Conservation (phyloP, 805 yeast genomes). For the Pichia eremophila region DNA sequence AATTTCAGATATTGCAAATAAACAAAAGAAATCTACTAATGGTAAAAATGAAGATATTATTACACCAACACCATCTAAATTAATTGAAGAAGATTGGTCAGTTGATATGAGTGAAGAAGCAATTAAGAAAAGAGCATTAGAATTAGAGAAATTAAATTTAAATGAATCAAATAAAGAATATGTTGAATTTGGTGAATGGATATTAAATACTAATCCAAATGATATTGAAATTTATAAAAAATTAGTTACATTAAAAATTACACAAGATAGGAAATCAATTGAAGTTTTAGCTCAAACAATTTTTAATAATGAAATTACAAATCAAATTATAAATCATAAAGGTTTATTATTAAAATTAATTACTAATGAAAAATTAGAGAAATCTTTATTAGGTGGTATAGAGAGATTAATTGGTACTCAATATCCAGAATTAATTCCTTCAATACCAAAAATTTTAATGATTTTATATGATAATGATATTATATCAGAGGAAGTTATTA, state of each 20-base stretch:
- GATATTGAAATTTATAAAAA: slow-evolving; percentile 92
- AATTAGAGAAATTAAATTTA: slow-evolving; percentile 56
- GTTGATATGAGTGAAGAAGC: slow-evolving; percentile 97
- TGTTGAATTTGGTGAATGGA: slow-evolving; percentile 87
- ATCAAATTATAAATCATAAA: slow-evolving; percentile 64
- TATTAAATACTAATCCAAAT: slow-evolving; percentile 52
- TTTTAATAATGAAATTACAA: slow-evolving; percentile 67
- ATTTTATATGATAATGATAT: slow-evolving; percentile 76
- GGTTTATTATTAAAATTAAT: slow-evolving; percentile 78
- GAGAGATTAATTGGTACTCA: slow-evolving; percentile 87
- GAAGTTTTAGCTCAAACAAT: slow-evolving; percentile 89
- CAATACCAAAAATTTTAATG: slow-evolving; percentile 75
- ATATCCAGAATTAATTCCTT: slow-evolving; percentile 56
- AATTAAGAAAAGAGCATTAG: slow-evolving; percentile 81
- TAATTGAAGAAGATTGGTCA: slow-evolving; percentile 92
- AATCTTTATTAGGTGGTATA: slow-evolving; percentile 88
- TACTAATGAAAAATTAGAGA: slow-evolving; percentile 61
- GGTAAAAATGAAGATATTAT: not conserved
- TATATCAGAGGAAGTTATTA: slow-evolving; percentile 70
- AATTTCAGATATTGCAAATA: slow-evolving; percentile 67
- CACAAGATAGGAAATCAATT: slow-evolving; percentile 62
- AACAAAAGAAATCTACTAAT: slow-evolving; percentile 17
- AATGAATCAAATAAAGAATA: slow-evolving; percentile 38
- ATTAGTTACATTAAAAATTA: slow-evolving; percentile 69
- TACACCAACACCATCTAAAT: slow-evolving; percentile 33